Conservation (phyloP, 805 yeast species). For the Nakazawaea wickerhamii region DNA sequence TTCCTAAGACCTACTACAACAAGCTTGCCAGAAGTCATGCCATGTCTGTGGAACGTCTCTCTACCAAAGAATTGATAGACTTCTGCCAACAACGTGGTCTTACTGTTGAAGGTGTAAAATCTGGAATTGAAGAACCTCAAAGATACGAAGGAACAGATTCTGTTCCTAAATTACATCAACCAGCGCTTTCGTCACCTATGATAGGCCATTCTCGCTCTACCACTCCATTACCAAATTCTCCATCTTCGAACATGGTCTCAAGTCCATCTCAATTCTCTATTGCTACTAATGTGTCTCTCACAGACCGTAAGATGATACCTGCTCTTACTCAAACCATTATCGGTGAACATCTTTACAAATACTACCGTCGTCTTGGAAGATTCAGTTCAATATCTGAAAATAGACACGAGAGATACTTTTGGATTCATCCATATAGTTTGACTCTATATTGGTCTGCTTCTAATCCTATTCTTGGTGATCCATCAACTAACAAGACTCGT, state of each 20-base stretch:
- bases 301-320: slow-evolving; percentile 70
- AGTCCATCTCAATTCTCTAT: slow-evolving; percentile 27
- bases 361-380: slow-evolving; percentile 73
- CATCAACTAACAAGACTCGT: slow-evolving; percentile 59
- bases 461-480: slow-evolving; percentile 71
- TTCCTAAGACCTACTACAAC: slow-evolving; percentile 61
- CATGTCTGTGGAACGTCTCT: slow-evolving; percentile 37
- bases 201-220: slow-evolving; percentile 6
- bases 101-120: slow-evolving; percentile 21
- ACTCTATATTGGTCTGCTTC: slow-evolving; percentile 85
- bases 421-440: slow-evolving; percentile 93
- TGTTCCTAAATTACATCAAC: neutral
- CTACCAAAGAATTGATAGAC: slow-evolving; percentile 38
- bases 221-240: slow-evolving; percentile 20
- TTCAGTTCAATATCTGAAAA: slow-evolving; percentile 68
- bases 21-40: slow-evolving; percentile 43
- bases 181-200: slow-evolving; percentile 1
- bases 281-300: slow-evolving; percentile 58
- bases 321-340: slow-evolving; percentile 89
- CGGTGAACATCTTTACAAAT: slow-evolving; percentile 86
- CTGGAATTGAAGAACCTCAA: slow-evolving; percentile 17
- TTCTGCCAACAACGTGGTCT: slow-evolving; percentile 49
- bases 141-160: neutral
- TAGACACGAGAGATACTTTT: slow-evolving; percentile 88
- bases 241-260: slow-evolving; percentile 26